phyloP scores from a whole-genome alignment of 1,284 basidiomycete genomes.

The Malassezia brasiliensis region DNA sequence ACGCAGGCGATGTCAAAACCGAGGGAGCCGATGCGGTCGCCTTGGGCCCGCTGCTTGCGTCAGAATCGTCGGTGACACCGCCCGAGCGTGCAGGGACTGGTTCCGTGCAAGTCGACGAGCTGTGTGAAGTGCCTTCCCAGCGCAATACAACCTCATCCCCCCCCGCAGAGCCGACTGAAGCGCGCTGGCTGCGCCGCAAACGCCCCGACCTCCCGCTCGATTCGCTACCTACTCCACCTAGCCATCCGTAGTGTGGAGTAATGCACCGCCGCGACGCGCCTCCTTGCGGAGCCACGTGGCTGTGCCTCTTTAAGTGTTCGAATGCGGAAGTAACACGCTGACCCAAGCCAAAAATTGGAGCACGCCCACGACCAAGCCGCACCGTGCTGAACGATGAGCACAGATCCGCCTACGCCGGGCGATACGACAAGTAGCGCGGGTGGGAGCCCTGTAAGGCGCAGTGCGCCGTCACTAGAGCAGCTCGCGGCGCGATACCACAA shows the following conservation, averaged over 20 bases:
- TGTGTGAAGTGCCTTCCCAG: no score
- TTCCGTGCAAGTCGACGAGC: no score
- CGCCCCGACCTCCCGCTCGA: not conserved
- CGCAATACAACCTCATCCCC: no score
- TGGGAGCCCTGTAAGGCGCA: conserved; percentile 1
- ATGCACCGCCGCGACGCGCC: not conserved
- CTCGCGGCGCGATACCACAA: conserved; percentile 14
- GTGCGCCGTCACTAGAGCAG: conserved; percentile 6
- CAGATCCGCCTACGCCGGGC: not conserved
- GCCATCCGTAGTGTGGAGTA: not conserved
- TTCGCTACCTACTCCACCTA: conserved; percentile 1
- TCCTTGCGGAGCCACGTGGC: conserved; percentile 1
- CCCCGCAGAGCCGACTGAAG: no score
- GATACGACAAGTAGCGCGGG: not conserved
- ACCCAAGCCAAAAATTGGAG: not conserved
- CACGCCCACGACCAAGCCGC: not conserved
- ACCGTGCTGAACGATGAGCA: not conserved
- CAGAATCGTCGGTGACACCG: no score
- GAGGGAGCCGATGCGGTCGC: no score
- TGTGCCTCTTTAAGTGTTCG: not conserved
- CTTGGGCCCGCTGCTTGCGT: no score
- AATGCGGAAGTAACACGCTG: conserved; percentile 4
- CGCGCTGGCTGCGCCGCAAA: not conserved
- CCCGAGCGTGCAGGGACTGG: no score
- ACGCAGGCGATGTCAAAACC: no score